Evolutionary conservation across 495 filamentous ascomycete species (phyloP), one percentile per base, ranked within the genome.

Genomic region (Aspergillus mulundensis): DNA sequence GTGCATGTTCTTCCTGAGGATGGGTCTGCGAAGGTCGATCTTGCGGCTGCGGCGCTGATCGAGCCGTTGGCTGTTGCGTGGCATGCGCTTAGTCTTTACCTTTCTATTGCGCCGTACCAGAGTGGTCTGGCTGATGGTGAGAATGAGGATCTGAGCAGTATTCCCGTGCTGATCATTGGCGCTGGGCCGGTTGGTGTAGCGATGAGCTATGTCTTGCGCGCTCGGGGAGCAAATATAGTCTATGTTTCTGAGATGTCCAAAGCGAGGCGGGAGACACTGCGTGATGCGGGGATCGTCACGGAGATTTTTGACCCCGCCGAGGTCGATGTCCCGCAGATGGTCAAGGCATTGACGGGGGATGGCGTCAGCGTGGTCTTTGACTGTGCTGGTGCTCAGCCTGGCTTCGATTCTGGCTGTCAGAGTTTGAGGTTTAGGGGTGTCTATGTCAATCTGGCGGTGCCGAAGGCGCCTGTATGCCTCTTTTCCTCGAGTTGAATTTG

Each of bases 51-150:
- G 69, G 82, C 82, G 4, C 72, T 85, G n/a, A 68, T 84, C 46
- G 81, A 85, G 54, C 82, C 82, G 0, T 67, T 84, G 0, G 70
- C 79, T 15, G 82, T 85, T 7, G 82, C 71, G 28, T 84, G 82
- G 81, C 82, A 85, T 63, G 82, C 79, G 10, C 71, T 83, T 6
- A 48, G 21, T 12, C 44, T 56, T 4, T 48, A 36, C 16, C 23
- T 72, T 71, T 7, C 66, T 72, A 50, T 74, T 70, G 14, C 73
- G 28, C 28, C 28, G 4, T 30, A 10, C 28, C 28, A 30, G 10
- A 10, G n/a, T n/a, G n/a, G n/a, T n/a, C n/a, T 10, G 28, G 28
- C 28, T 30, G 5, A 30, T 10, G 5, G 10, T 5, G 10, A 72
- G 0, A 69, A 77, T 59, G 71, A 70, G 0, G 70, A 78, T 57